phyloP scores from a whole-genome alignment of 805 yeast species.

The Kluyveromyces lactis region DNA sequence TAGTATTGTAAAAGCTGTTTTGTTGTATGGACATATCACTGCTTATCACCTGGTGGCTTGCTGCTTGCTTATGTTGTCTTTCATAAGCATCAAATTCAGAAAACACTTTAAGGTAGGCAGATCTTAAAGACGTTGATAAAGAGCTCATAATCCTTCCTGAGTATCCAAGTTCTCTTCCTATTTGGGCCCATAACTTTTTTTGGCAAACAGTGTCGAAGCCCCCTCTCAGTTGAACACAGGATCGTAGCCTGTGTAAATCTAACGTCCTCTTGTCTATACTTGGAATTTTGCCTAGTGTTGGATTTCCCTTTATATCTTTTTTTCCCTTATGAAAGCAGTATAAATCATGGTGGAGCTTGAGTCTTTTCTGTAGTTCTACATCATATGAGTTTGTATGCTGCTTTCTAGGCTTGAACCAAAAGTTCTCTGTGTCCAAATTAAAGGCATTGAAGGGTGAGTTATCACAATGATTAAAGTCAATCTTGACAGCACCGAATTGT shows the following conservation, averaged over 20 bases:
- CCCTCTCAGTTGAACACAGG: conserved; percentile 54
- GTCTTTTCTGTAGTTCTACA: conserved; percentile 34
- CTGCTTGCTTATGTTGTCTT: conserved; percentile 1
- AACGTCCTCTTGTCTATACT: conserved; percentile 57
- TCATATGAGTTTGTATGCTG: conserved; percentile 26
- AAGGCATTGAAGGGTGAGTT: conserved; percentile 4
- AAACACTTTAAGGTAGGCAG: conserved; percentile 45
- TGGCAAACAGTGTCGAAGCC: conserved; percentile 58
- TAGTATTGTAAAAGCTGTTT: background rate
- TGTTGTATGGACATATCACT: background rate
- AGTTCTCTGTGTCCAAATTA: conserved; percentile 14
- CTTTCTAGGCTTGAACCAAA: conserved; percentile 20
- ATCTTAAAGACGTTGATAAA: conserved; percentile 55
- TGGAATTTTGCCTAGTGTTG: conserved; percentile 41
- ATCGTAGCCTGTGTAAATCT: conserved; percentile 52
- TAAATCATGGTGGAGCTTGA: conserved; percentile 41
- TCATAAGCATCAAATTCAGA: conserved; percentile 22
- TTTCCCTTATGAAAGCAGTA: conserved; percentile 32
- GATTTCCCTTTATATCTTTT: conserved; percentile 17
- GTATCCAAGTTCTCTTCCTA: conserved; percentile 74
- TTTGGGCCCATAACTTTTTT: conserved; percentile 71
- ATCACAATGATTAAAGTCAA: conserved; percentile 7
- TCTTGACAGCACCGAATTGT: conserved; percentile 19
- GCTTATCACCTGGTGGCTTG: background rate
- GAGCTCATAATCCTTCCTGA: conserved; percentile 66